Base-by-base conservation (phyloP, 225 moss, liverwort and hornwort genomes). In the Lunularia cruciata region DNA sequence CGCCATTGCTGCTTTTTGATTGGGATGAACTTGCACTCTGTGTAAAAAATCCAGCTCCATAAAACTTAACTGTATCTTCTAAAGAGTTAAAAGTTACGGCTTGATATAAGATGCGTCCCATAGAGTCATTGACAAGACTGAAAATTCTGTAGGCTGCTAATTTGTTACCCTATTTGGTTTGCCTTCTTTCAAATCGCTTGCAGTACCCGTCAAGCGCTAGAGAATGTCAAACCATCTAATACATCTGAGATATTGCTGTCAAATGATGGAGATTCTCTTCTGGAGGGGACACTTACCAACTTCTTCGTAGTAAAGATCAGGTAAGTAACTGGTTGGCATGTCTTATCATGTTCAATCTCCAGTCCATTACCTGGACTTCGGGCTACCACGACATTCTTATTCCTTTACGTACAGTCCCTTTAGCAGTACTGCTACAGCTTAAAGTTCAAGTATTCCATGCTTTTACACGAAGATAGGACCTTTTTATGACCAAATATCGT, bases 281-380 rank as follows among this genome's bases (percentile, higher is more conserved):
- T 92, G 20, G 92, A 92, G 74, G 96, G 90, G 19, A 79, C 77
- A 20, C 73, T 90, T 0, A 96, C 90, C 6, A 96, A 92, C 70
- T 86, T 96, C 67, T 96, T 87, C 51, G 89, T 96, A 15, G 85
- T 92, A 60, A 76, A 83, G 14, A 56, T 37, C 26, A 60, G 32
- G 74, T 79, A 20, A 6, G 65, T 37, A 30, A 57, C 63, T 59
- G 28, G 9, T 48, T 40, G 0, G 10, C 58, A 19, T 26, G n/a
- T n/a, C n/a, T n/a, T n/a, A n/a, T n/a, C n/a, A n/a, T n/a, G n/a
- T n/a, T n/a, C n/a, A n/a, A n/a, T n/a, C n/a, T n/a, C n/a, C n/a
- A n/a, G n/a, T n/a, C n/a, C n/a, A n/a, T n/a, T n/a, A n/a, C n/a
- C n/a, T n/a, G n/a, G n/a, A n/a, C n/a, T n/a, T n/a, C n/a, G n/a